Base-by-base conservation (phyloP, 192 early-diverging fungal species). In the Backusella circina region DNA sequence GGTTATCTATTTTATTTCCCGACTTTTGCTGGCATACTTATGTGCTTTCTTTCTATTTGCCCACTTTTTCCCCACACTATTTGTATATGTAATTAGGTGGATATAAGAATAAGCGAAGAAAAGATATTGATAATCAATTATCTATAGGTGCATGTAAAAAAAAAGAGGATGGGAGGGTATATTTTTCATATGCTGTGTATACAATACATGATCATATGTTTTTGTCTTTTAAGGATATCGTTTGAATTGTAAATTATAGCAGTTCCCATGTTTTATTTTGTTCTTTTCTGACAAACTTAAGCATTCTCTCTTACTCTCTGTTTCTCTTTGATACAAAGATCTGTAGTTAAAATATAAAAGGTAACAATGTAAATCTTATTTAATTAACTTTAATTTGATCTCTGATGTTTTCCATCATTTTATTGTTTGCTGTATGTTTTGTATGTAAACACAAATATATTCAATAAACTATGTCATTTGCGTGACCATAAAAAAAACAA, bases 71-170 rank as follows among this genome's bases (percentile, higher is more conserved):
- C 26, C 54, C 54, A 61, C 54, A 61, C 23, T 28, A 3, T 47
- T 47, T 61, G 2, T 10, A 10, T 61, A 5, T 13, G 0, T 54
- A 54, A 54, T 13, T 4, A 23, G 18, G n/a, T 54, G 54, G 54
- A 61, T 61, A 61, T 61, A 61, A 28, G 54, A 61, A 61, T 61
- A 61, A 61, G 54, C 54, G 54, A 61, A 61, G 5, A 61, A 61
- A 61, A 28, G 54, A 26, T 26, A 10, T 57, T 57, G 51, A 57
- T 57, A 23, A 57, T 57, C 51, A 23, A 26, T 23, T 23, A 57
- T 57, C 4, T 26, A 23, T 57, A 57, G n/a, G 39, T 41, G 39
- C 8, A 51, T 5, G 8, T 51, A 26, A 7, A 57, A 57, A 13
- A 13, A n/a, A 4, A 51, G 10, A 18, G 16, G 23, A 57, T 57